Percentiles rank a stretch among this genome's conserved stretches.
Conservation (phyloP, 805 yeast genomes). For the Yarrowia divulgata region DNA sequence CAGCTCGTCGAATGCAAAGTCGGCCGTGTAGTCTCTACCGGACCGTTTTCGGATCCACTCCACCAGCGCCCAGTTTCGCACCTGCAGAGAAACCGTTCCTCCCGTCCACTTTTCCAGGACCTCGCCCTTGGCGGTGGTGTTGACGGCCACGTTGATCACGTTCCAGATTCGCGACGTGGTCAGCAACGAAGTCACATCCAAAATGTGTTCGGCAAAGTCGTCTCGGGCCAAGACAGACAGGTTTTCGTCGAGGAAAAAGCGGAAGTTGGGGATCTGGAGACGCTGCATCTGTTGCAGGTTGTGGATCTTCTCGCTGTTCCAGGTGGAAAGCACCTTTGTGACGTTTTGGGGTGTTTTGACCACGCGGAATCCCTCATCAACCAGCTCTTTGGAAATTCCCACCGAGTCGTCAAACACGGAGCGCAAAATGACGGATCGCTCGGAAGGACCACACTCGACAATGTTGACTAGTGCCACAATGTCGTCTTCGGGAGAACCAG, state of each 20-base stretch:
- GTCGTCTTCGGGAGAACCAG: slow-evolving; percentile 44
- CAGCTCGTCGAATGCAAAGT: slow-evolving; percentile 53
- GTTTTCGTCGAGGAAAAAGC: slow-evolving; percentile 41
- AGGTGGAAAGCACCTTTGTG: slow-evolving; percentile 41
- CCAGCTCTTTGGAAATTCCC: slow-evolving; percentile 52
- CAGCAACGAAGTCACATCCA: slow-evolving; percentile 41
- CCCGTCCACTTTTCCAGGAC: slow-evolving; percentile 50
- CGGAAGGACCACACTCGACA: slow-evolving; percentile 49
- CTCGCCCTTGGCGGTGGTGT: slow-evolving; percentile 45
- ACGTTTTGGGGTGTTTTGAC: slow-evolving; percentile 47
- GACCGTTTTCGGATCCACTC: slow-evolving; percentile 53
- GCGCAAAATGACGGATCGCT: slow-evolving; percentile 46
- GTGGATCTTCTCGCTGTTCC: slow-evolving; percentile 10
- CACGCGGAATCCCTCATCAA: slow-evolving; percentile 50
- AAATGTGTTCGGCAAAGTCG: slow-evolving; percentile 23
- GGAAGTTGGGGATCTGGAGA: slow-evolving; percentile 43
- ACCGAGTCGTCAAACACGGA: slow-evolving; percentile 51
- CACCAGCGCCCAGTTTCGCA: slow-evolving; percentile 50
- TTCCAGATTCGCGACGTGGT: slow-evolving; percentile 52
- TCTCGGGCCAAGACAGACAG: slow-evolving; percentile 18
- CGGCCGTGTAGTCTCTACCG: slow-evolving; percentile 52
- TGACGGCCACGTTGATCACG: slow-evolving; percentile 48
- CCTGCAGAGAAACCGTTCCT: slow-evolving; percentile 50
- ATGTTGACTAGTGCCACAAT: slow-evolving; percentile 51
- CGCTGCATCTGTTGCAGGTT: slow-evolving; percentile 10